Conservation (phyloP, 2,329 filamentous ascomycete species). For the Colletotrichum siamense region DNA sequence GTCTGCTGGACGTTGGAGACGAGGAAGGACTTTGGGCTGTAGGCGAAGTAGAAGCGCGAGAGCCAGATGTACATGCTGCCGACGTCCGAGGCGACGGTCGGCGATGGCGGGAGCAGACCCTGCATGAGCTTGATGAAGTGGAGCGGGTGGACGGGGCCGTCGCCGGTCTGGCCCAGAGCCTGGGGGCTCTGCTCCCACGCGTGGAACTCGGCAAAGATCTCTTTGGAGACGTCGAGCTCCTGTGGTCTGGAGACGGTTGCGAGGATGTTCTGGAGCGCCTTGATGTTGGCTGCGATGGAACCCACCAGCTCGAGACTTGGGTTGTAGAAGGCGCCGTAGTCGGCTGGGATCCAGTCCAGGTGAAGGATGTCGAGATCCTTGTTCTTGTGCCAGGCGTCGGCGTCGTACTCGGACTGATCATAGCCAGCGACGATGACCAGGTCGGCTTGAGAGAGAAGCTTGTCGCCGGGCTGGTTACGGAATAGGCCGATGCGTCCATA, state of each 20-base stretch:
- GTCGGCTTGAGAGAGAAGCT: constrained; percentile 38
- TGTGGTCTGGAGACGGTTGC: constrained; percentile 36
- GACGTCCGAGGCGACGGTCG: constrained; percentile 49
- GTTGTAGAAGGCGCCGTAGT: constrained; percentile 46
- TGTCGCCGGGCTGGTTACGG: constrained; percentile 53
- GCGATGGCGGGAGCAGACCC: constrained; percentile 40
- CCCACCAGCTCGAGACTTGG: constrained; percentile 47
- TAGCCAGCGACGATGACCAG: constrained; percentile 45
- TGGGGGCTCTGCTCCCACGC: constrained; percentile 34
- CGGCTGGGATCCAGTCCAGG: constrained; percentile 44
- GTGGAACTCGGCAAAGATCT: constrained; percentile 39
- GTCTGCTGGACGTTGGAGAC: constrained; percentile 56
- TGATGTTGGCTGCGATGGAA: constrained; percentile 44
- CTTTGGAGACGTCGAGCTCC: constrained; percentile 36
- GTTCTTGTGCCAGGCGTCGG: constrained; percentile 47
- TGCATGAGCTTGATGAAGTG: constrained; percentile 51
- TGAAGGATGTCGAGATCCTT: constrained; percentile 37
- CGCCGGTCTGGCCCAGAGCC: constrained; percentile 23
- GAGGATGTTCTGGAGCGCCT: constrained; percentile 37
- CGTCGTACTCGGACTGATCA: constrained; percentile 53
- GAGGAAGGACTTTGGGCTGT: constrained; percentile 47
- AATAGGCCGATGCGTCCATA: constrained; percentile 53
- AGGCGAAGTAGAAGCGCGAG: constrained; percentile 49
- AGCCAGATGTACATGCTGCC: constrained; percentile 56
- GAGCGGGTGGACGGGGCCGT: constrained; percentile 46